These are phyloP conservation scores for Kwoniella europaea DNA, from an alignment of 768 basidiomycete genomes.

Conservation along the genomic window DNA sequence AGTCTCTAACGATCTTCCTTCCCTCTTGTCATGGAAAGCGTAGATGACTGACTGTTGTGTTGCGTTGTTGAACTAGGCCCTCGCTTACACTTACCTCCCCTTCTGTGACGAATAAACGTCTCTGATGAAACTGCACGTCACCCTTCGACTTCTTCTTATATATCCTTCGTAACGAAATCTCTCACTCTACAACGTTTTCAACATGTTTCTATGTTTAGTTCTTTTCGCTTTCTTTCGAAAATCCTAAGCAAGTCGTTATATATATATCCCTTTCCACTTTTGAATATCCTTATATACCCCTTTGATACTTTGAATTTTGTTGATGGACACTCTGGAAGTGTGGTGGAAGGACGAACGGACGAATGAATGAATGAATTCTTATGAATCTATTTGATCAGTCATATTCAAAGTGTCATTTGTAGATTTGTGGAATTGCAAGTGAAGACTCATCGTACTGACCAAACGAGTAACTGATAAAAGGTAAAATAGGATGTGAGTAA, in stretches of 20 bases:
- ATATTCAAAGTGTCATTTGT: too few species aligned
- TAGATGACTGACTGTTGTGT: too few species aligned
- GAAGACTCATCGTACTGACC: too few species aligned
- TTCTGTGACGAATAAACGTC: conserved; percentile 33
- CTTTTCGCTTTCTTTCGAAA: too few species aligned
- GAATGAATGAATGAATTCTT: conserved; percentile 13
- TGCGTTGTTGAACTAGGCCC: conserved; percentile 14
- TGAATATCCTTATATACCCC: conserved; percentile 2
- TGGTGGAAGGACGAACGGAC: conserved; percentile 3
- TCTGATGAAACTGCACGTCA: not conserved
- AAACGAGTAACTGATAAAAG: too few species aligned
- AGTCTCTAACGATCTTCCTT: conserved; percentile 9
- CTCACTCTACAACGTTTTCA: too few species aligned
- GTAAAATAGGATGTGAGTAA: too few species aligned
- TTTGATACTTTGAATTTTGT: not conserved
- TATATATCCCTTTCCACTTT: conserved; percentile 26
- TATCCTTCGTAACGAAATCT: not conserved
- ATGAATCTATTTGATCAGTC: not conserved
- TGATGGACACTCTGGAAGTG: conserved; percentile 28
- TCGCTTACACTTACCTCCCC: conserved; percentile 44
- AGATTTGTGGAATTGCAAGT: too few species aligned
- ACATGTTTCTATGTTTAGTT: too few species aligned
- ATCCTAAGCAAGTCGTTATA: conserved; percentile 6
- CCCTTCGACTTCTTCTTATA: not conserved
- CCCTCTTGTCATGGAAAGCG: too few species aligned